phyloP scores from a whole-genome alignment of 2,329 filamentous ascomycete species.

The Aspergillus candidus region DNA sequence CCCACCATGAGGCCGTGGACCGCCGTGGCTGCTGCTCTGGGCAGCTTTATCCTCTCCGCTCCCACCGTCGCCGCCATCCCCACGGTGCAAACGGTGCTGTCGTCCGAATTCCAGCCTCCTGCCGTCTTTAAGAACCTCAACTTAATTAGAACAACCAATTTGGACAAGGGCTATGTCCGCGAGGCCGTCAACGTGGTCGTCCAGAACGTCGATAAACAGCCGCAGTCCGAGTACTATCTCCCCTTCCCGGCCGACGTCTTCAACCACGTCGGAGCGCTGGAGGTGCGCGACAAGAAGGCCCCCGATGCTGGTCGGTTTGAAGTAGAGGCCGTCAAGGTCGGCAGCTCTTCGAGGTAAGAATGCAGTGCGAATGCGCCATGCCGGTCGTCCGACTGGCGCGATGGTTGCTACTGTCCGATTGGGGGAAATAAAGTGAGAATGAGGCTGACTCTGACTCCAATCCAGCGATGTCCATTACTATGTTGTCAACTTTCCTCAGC shows the following conservation, averaged over 20 bases:
- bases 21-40: conserved; percentile 31
- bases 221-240: conserved; percentile 86
- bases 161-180: conserved; percentile 87
- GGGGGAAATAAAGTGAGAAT: background rate
- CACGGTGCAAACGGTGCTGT: conserved; percentile 21
- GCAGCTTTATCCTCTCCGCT: conserved; percentile 30
- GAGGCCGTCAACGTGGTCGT: conserved; percentile 92
- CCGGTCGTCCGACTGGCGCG: too few species aligned
- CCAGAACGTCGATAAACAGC: conserved; percentile 72
- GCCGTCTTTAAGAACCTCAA: conserved; percentile 93
- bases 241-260: conserved; percentile 75
- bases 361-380: conserved; percentile 27
- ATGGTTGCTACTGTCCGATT: too few species aligned
- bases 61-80: conserved; percentile 28
- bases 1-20: conserved; percentile 37
- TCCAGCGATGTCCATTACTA: conserved; percentile 72
- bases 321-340: conserved; percentile 62
- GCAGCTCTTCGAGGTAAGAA: conserved; percentile 43
- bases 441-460: background rate
- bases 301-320: conserved; percentile 60
- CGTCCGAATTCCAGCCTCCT: conserved; percentile 65
- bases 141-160: conserved; percentile 78
- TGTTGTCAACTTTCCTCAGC: conserved; percentile 68
- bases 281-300: conserved; percentile 90
- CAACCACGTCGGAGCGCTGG: conserved; percentile 72